Evolutionary conservation across 768 basidiomycete species (phyloP).

Genomic region (Crepidotus variabilis): DNA sequence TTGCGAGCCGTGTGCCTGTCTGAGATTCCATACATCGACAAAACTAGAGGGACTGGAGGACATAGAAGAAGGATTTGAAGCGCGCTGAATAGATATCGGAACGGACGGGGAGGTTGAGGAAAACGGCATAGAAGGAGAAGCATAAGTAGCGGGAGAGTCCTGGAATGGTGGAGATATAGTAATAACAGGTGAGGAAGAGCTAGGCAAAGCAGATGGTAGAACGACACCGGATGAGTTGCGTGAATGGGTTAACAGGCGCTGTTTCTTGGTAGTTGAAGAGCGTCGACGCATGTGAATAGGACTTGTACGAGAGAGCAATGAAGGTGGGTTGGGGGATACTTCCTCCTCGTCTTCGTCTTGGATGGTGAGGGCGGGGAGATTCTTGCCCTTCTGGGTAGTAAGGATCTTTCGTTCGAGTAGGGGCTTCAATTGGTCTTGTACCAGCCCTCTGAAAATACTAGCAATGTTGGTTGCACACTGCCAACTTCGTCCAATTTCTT

Average conservation of each 20-base stretch:
- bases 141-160: conserved; percentile 2
- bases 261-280: conserved; percentile 9
- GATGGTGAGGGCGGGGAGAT: conserved; percentile 8
- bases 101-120: conserved; percentile 11
- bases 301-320: conserved; percentile 6
- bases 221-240: conserved; percentile 5
- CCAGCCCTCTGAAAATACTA: conserved; percentile 40
- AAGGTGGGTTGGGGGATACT: neutral
- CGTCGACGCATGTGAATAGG: conserved; percentile 10
- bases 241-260: conserved; percentile 10
- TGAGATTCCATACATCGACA: conserved; percentile 12
- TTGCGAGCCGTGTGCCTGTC: conserved; percentile 8
- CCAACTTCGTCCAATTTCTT: conserved; percentile 53
- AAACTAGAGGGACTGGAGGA: conserved; percentile 18
- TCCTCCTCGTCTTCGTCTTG: conserved; percentile 13
- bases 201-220: conserved; percentile 8
- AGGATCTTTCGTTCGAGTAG: conserved; percentile 29
- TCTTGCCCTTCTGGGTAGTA: conserved; percentile 4
- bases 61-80: conserved; percentile 12
- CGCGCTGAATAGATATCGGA: conserved; percentile 14
- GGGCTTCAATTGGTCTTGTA: conserved; percentile 39
- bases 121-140: conserved; percentile 3
- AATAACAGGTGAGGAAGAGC: conserved; percentile 10
- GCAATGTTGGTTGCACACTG: conserved; percentile 48
- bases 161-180: conserved; percentile 11